phyloP scores from a whole-genome alignment of 192 early-diverging fungal genomes.

The Coemansia sp. region DNA sequence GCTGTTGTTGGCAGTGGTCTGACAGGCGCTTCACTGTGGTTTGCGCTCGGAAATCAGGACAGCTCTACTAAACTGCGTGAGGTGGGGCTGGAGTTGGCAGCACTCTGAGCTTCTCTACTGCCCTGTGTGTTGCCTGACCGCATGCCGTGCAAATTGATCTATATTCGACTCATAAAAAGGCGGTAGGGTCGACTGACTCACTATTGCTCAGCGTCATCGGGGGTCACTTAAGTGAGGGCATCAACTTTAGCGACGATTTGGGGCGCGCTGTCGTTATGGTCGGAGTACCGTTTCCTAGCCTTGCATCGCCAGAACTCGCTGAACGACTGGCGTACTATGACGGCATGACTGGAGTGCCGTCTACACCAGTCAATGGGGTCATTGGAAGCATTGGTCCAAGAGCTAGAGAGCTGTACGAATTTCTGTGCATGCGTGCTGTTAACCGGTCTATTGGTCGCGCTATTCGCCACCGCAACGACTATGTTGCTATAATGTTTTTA shows the following conservation, averaged over 20 bases:
- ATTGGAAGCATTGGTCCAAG: conserved; percentile 48
- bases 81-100: conserved; percentile 66
- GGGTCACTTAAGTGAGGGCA: conserved; percentile 92
- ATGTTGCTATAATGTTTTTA: conserved; percentile 79
- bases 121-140: conserved; percentile 76
- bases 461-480: conserved; percentile 87
- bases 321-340: conserved; percentile 52
- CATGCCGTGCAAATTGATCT: conserved; percentile 52
- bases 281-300: conserved; percentile 85
- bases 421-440: conserved; percentile 90
- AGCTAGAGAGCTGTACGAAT: conserved; percentile 69
- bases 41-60: conserved; percentile 57
- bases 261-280: conserved; percentile 86
- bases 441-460: conserved; percentile 93
- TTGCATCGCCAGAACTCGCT: conserved; percentile 69
- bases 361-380: not conserved
- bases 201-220: conserved; percentile 88
- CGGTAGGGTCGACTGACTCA: conserved; percentile 55
- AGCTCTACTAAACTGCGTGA: conserved; percentile 59
- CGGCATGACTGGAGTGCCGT: not conserved
- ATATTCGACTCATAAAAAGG: conserved; percentile 58
- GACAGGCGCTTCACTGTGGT: conserved; percentile 58
- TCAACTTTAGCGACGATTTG: conserved; percentile 86
- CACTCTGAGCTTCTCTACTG: conserved; percentile 81
- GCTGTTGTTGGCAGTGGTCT: conserved; percentile 67